Conservation (phyloP, 768 basidiomycete genomes). For the Roridomyces roridus region DNA sequence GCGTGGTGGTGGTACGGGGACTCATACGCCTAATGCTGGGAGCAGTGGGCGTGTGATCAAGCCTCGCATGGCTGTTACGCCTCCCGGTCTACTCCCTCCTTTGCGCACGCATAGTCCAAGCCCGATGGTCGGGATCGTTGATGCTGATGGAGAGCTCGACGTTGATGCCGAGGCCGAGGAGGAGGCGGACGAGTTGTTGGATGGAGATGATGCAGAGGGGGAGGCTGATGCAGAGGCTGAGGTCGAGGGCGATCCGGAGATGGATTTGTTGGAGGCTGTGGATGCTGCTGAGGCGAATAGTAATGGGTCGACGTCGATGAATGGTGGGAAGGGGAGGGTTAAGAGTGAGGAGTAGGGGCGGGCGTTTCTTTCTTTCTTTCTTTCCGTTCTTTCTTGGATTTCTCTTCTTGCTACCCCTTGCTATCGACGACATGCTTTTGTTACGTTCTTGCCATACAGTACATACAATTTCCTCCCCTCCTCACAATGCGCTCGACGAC, state of each 20-base stretch:
- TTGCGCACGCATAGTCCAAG: constrained; percentile 15
- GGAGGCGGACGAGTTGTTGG: constrained; percentile 32
- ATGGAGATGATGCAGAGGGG: constrained; percentile 36
- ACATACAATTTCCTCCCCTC: too few species aligned
- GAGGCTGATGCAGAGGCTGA: constrained; percentile 23
- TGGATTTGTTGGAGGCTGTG: constrained; percentile 40
- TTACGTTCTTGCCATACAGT: too few species aligned
- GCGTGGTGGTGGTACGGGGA: too few species aligned
- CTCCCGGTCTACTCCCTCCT: constrained; percentile 19
- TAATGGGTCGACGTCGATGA: neutral
- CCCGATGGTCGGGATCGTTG: constrained; percentile 18
- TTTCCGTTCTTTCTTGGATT: too few species aligned
- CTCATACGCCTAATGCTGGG: too few species aligned
- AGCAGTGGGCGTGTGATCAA: constrained; percentile 20
- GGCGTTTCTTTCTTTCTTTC: neutral
- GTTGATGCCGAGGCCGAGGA: neutral
- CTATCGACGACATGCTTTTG: too few species aligned
- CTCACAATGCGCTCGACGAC: too few species aligned
- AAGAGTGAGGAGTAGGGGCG: constrained; percentile 5
- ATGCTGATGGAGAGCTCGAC: constrained; percentile 1
- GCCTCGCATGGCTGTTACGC: neutral
- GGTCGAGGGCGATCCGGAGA: constrained; percentile 17
- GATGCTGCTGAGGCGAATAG: constrained; percentile 40
- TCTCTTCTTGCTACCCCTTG: too few species aligned
- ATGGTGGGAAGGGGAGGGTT: neutral